Percentiles rank a stretch among this genome's conserved stretches.
Conservation (phyloP, 73 alveolate genomes). For the Uronychia binucleata region DNA sequence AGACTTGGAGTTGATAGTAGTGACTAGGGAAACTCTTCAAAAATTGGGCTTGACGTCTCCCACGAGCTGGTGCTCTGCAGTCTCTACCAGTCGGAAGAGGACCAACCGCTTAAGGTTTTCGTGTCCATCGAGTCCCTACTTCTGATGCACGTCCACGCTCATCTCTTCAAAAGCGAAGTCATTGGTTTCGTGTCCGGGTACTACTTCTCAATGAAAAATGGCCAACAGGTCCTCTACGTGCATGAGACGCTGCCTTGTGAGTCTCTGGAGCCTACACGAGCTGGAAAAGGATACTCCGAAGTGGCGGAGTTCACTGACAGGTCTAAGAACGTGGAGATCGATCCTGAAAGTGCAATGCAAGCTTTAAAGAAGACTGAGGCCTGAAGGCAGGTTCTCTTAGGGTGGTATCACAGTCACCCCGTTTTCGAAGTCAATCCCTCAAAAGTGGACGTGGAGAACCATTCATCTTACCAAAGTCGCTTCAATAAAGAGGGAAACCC, state of each 20-base stretch:
- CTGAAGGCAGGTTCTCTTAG: constrained; percentile 20
- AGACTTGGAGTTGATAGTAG: neutral
- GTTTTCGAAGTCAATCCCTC: constrained; percentile 48
- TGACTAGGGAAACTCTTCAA: neutral
- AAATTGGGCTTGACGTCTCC: constrained; percentile 3
- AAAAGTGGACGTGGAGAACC: constrained; percentile 48
- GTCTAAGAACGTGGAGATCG: constrained; percentile 48
- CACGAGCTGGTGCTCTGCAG: constrained; percentile 27
- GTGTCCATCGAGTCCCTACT: constrained; percentile 20
- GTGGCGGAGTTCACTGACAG: constrained; percentile 34
- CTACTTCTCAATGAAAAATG: constrained; percentile 3
- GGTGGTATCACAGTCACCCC: constrained; percentile 69
- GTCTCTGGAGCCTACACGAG: neutral
- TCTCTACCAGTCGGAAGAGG: constrained; percentile 3
- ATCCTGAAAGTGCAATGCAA: constrained; percentile 33
- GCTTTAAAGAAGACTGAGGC: constrained; percentile 7
- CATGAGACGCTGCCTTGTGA: constrained; percentile 42
- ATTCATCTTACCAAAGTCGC: constrained; percentile 13
- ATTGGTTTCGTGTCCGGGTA: constrained; percentile 56
- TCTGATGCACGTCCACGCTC: constrained; percentile 45
- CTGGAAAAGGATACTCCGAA: neutral
- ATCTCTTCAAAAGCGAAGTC: constrained; percentile 32
- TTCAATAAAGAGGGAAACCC: constrained; percentile 39
- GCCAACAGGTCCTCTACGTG: constrained; percentile 11
- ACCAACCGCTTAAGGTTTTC: constrained; percentile 18